phyloP scores from a whole-genome alignment of 257 asterid species.

The Ilex asprella region DNA sequence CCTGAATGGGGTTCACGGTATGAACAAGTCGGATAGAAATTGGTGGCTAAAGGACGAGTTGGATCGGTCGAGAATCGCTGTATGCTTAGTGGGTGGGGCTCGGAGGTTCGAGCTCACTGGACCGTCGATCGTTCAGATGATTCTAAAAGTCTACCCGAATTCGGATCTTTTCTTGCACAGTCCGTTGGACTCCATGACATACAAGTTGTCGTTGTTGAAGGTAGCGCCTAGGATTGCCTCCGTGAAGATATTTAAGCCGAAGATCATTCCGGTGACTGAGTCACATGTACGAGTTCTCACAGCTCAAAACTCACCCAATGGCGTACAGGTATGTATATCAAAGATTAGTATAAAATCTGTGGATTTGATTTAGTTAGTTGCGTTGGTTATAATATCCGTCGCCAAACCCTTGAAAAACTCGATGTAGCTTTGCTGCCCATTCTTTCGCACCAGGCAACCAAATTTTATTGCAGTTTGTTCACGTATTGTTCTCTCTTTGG shows the following conservation, averaged over 20 bases:
- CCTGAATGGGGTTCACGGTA: not conserved
- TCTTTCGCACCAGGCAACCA: no score
- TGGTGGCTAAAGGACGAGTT: conserved; percentile 7
- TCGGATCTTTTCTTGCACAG: conserved; percentile 75
- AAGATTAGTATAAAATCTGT: no score
- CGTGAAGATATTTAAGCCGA: conserved; percentile 57
- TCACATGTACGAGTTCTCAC: conserved; percentile 63
- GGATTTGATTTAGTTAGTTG: no score
- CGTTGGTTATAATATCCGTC: no score
- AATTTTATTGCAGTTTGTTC: no score
- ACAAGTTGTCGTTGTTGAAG: conserved; percentile 55
- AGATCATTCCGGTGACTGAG: conserved; percentile 48
- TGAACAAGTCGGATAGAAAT: not conserved
- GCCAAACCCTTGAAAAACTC: no score
- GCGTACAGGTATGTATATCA: conserved; percentile 57
- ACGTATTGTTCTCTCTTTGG: no score
- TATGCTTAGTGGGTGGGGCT: conserved; percentile 96
- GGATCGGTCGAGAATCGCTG: conserved; percentile 59
- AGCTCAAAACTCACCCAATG: conserved; percentile 72
- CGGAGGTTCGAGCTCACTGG: conserved; percentile 94
- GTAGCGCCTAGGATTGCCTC: conserved; percentile 67
- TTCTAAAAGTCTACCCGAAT: conserved; percentile 48
- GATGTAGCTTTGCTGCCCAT: no score
- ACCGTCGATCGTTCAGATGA: conserved; percentile 63
- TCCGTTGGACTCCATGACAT: conserved; percentile 73